A percentile compares a stretch with the other conserved stretches of the same genome.
phyloP scores from a whole-genome alignment of 2,329 filamentous ascomycete species.

The Fusarium papillatum region DNA sequence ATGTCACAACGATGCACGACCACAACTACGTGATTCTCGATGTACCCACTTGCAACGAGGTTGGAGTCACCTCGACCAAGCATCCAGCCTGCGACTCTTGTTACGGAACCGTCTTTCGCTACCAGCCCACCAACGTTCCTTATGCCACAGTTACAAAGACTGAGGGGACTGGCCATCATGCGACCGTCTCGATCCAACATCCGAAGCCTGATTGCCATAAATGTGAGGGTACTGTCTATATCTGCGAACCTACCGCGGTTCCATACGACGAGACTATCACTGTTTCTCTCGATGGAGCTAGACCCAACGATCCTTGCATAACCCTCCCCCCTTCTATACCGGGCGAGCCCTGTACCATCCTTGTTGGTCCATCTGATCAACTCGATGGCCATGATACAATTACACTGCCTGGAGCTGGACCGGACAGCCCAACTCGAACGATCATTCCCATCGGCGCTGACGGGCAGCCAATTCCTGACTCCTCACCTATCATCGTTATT shows the following conservation, averaged over 20 bases:
- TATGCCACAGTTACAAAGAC: slow-evolving; percentile 41
- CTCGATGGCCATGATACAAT: neutral
- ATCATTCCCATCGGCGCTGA: neutral
- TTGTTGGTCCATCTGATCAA: neutral
- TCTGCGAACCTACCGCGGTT: slow-evolving; percentile 38
- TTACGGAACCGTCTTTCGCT: slow-evolving; percentile 42
- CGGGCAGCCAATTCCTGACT: neutral
- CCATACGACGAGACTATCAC: neutral
- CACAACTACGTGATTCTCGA: slow-evolving; percentile 37
- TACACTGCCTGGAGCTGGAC: neutral
- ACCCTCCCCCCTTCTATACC: neutral
- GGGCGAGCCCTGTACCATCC: neutral
- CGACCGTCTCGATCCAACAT: slow-evolving; percentile 38
- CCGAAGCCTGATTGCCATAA: slow-evolving; percentile 33
- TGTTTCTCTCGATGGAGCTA: neutral
- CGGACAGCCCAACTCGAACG: neutral
- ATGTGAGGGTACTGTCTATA: slow-evolving; percentile 42
- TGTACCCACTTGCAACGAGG: slow-evolving; percentile 36
- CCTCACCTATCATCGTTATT: neutral
- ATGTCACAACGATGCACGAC: neutral
- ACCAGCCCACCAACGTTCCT: slow-evolving; percentile 39
- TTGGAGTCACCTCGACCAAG: slow-evolving; percentile 35
- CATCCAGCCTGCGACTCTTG: slow-evolving; percentile 37
- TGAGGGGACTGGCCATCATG: slow-evolving; percentile 8
- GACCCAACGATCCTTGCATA: neutral